Evolutionary conservation across 108 stramenopile genomes (phyloP).

Genomic region (Aurantiochytrium sp.): DNA sequence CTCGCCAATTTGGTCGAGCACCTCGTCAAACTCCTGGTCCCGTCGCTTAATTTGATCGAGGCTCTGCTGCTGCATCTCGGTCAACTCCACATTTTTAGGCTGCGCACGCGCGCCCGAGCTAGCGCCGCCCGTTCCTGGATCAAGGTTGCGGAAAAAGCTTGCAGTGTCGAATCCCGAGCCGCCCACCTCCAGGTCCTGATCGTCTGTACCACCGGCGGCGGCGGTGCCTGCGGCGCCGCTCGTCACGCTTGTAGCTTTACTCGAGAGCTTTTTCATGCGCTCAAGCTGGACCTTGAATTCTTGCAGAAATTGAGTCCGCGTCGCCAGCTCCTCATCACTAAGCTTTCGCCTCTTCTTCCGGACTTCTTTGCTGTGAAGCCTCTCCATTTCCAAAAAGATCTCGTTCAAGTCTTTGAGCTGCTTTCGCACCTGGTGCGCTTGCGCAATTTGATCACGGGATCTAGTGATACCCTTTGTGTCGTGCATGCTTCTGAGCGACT

Average conservation of each 20-base stretch:
- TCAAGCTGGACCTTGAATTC: neutral
- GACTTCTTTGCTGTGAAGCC: neutral
- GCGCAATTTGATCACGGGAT: neutral
- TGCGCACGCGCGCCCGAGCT: neutral
- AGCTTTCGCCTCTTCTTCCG: neutral
- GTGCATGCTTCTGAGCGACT: neutral
- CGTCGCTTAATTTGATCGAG: neutral
- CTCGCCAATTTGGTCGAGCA: neutral
- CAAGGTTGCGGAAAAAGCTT: neutral
- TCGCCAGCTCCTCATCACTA: neutral
- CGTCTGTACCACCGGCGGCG: neutral
- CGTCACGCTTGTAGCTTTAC: neutral
- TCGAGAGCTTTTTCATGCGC: neutral
- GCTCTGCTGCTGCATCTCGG: neutral
- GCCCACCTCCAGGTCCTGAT: neutral
- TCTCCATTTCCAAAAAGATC: constrained; percentile 1
- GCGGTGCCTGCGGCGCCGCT: neutral
- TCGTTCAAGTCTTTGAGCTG: neutral
- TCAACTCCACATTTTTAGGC: neutral
- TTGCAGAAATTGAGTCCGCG: neutral
- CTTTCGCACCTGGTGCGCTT: neutral
- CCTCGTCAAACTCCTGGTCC: neutral
- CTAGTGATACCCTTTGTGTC: neutral
- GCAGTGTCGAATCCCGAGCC: neutral
- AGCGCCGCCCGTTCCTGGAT: neutral